phyloP scores from a whole-genome alignment of 345 rosid genomes.

The Murraya koenigii region DNA sequence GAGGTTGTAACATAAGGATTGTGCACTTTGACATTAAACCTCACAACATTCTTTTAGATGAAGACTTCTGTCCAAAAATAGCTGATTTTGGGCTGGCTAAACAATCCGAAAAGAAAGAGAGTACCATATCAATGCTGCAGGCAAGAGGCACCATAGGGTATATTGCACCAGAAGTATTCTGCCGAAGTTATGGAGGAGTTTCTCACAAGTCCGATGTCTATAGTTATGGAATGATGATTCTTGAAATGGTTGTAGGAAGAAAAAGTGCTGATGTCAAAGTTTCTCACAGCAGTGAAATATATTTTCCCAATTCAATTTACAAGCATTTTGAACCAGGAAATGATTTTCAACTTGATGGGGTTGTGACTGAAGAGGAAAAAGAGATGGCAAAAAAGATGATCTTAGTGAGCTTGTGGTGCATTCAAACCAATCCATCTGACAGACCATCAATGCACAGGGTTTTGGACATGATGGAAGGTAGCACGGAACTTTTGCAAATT shows the following conservation, averaged over 20 bases:
- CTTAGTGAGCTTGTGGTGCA: constrained; percentile 42
- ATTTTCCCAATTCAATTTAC: background rate
- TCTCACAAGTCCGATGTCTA: constrained; percentile 29
- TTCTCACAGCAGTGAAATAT: background rate
- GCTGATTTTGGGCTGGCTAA: constrained; percentile 56
- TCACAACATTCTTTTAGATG: constrained; percentile 37
- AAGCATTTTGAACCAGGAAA: background rate
- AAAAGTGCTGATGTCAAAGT: background rate
- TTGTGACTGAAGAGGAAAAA: constrained; percentile 1
- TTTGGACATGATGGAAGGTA: constrained; percentile 31
- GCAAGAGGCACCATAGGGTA: constrained; percentile 44
- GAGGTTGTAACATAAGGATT: constrained; percentile 51
- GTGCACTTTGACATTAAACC: constrained; percentile 52
- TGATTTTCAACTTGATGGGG: background rate
- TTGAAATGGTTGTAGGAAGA: background rate
- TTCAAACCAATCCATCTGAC: constrained; percentile 39
- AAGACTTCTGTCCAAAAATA: constrained; percentile 35
- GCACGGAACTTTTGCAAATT: background rate
- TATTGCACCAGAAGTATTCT: constrained; percentile 43
- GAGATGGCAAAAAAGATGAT: constrained; percentile 27
- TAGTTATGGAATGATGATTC: constrained; percentile 4
- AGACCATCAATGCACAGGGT: constrained; percentile 43
- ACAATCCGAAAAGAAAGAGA: constrained; percentile 29
- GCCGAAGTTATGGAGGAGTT: constrained; percentile 29
- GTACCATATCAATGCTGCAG: constrained; percentile 26